Base-by-base conservation (phyloP, 306 rosid species). In the Lathyrus tuberosus region DNA sequence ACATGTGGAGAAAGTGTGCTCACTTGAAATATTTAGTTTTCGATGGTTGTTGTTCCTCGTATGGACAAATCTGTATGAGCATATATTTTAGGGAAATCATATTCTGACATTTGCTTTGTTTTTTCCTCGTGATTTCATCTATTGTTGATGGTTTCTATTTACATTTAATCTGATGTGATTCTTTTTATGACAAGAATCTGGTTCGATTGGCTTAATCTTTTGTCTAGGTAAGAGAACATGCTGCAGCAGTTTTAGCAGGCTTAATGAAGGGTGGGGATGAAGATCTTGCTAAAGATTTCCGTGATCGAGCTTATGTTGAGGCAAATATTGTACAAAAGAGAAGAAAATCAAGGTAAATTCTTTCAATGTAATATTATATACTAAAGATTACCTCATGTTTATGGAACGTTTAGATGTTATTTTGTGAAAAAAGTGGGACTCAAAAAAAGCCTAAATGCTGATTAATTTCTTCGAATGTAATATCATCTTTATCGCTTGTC, bases 181-280 rank as follows among this genome's bases (percentile, higher is more conserved):
- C 40, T 35, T 7, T 35, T 35, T 35, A 35, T 35, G 10, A 35
- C 3, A 35, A 7, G 40, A 30, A 1, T 73, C 52, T 41, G 16
- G 17, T 12, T 42, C 20, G 47, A 11, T 35, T 58, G 44, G 31
- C 59, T 61, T 71, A 38, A 77, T 77, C 54, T 57, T 58, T 85
- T 69, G 62, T 63, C 69, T 74, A 94, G 99, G 88, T 94, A 62
- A 78, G 99, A 78, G 99, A 94, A 78, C 97, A 94, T 74, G 99
- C 99, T 20, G 97, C 99, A 4, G 96, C 96, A 26, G 97, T 94
- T 79, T 83, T 94, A 65, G 99, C 99, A 33, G 99, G 99, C 63
- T 87, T 94, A 83, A 86, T 91, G 95, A 94, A 89, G 84, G 96
- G 99, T 43, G 99, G 99, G 54, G 97, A 94, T 82, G 96, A 91